These are phyloP conservation scores for Neonectria punicea DNA, from an alignment of 2,329 filamentous ascomycete species.

Conservation along the genomic window DNA sequence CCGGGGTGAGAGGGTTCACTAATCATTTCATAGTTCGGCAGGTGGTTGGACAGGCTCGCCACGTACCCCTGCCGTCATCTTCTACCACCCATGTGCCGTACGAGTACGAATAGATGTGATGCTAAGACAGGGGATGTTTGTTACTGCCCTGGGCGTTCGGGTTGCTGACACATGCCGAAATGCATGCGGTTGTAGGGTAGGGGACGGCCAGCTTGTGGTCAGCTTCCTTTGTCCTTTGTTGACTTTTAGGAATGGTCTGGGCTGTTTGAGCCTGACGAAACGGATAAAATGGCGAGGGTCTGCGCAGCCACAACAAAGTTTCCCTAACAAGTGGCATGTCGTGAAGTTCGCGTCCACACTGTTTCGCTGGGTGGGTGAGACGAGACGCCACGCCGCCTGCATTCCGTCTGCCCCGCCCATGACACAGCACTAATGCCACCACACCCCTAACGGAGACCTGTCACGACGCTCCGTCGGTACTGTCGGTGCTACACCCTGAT, in stretches of 20 bases:
- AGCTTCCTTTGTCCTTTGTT: neutral
- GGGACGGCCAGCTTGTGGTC: neutral
- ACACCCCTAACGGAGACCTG: constrained; percentile 19
- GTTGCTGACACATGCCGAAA: constrained; percentile 15
- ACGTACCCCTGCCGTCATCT: constrained; percentile 28
- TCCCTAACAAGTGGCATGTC: constrained; percentile 28
- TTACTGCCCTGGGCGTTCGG: neutral
- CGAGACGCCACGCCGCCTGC: constrained; percentile 26
- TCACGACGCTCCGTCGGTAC: constrained; percentile 31
- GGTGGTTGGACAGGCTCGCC: constrained; percentile 25
- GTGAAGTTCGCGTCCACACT: constrained; percentile 31
- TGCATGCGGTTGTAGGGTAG: constrained; percentile 1
- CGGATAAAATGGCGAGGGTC: constrained; percentile 16
- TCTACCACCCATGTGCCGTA: constrained; percentile 13
- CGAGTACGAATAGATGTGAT: neutral
- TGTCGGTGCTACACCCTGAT: constrained; percentile 29
- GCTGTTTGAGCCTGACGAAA: constrained; percentile 3
- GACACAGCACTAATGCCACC: constrained; percentile 20
- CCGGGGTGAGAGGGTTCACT: constrained; percentile 16
- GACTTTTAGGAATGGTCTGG: constrained; percentile 12
- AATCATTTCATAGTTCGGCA: constrained; percentile 25
- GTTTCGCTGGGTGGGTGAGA: constrained; percentile 18
- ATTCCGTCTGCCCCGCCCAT: constrained; percentile 27
- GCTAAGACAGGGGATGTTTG: constrained; percentile 7
- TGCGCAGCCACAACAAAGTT: constrained; percentile 10